These are phyloP conservation scores for Rhodotorula diobovata DNA, from an alignment of 768 basidiomycete species.

Conservation along the genomic window DNA sequence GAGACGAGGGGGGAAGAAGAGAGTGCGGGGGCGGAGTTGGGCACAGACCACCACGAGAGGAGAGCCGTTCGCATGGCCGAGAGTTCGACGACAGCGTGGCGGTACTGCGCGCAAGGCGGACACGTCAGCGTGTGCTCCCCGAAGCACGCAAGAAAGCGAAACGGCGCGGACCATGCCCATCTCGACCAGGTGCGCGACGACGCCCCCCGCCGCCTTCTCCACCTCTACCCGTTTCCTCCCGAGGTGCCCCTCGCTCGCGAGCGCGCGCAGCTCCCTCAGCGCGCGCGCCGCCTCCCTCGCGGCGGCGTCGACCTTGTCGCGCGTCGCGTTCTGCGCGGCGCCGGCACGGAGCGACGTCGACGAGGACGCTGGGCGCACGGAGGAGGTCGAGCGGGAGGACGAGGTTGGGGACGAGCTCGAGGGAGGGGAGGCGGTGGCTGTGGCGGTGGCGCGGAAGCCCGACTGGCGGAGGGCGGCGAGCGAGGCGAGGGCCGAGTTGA, in stretches of 20 bases:
- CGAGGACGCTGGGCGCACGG: conserved; percentile 44
- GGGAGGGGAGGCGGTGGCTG: neutral
- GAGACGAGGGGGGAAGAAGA: conserved; percentile 38
- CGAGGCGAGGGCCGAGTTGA: conserved; percentile 20
- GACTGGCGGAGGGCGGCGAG: conserved; percentile 13
- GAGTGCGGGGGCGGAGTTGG: conserved; percentile 47
- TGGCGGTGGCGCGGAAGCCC: conserved; percentile 12
- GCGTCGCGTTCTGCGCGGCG: conserved; percentile 41
- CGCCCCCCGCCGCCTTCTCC: conserved; percentile 66
- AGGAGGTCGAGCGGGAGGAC: conserved; percentile 33
- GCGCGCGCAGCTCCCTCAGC: conserved; percentile 53
- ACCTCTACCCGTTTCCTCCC: conserved; percentile 57
- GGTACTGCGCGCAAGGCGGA: conserved; percentile 11
- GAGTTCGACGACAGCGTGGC: conserved; percentile 22
- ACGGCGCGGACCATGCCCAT: conserved; percentile 62
- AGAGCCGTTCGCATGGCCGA: conserved; percentile 17
- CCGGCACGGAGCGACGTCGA: conserved; percentile 42
- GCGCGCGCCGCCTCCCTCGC: conserved; percentile 46
- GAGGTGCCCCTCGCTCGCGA: conserved; percentile 24
- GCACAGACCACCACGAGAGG: conserved; percentile 33
- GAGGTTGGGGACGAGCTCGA: neutral
- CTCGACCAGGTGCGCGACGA: conserved; percentile 63
- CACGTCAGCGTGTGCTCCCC: neutral
- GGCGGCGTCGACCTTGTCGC: conserved; percentile 17
- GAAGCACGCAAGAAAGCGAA: conserved; percentile 41